Base-by-base conservation (phyloP, 2,329 filamentous ascomycete genomes). In the Chalara sp. region DNA sequence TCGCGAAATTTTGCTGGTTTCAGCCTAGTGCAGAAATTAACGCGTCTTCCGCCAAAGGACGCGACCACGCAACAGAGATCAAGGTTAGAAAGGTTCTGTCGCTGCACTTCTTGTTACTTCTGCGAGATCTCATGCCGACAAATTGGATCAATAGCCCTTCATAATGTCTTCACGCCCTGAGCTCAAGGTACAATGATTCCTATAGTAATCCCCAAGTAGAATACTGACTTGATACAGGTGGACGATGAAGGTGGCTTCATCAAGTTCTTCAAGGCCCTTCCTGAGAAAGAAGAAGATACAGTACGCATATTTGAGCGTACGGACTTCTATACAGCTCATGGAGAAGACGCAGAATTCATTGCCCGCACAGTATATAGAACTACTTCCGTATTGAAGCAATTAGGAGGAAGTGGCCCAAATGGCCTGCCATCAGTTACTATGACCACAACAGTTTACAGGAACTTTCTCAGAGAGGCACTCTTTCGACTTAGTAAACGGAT, bases 211-310 rank as follows among this genome's bases (percentile, higher is more conserved):
- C 21, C 21, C 21, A 21, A 21, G 21, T 21, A 21, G 21, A 21
- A 42, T 60, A 49, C 50, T 56, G 55, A 58, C 50, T 28, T 7
- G 45, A 2, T 35, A 10, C 50, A 91, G 87, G 89, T 97, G 66
- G 95, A 99, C 64, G 93, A 99, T 66, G 93, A 99, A 74, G 84
- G 86, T 65, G 90, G 92, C 59, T 99, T 99, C 76, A 96, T 97
- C 72, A 89, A 86, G 61, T 95, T 90, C 73, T 99, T 95, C 76
- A 92, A 92, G 61, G 86, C 84, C n/a, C 78, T 99, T 3, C 83
- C 89, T 5, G 63, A 74, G 11, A 81, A 83, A 48, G 81, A 83
- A 60, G 78, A 83, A 39, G 86, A 87, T 49, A 91, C 89, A 0
- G 78, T 99, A 49, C 85, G 93, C 49, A 86, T 99, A 53, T 97